Evolutionary conservation across 257 asterid species (phyloP).

Genomic region (Anisodus acutangulus): DNA sequence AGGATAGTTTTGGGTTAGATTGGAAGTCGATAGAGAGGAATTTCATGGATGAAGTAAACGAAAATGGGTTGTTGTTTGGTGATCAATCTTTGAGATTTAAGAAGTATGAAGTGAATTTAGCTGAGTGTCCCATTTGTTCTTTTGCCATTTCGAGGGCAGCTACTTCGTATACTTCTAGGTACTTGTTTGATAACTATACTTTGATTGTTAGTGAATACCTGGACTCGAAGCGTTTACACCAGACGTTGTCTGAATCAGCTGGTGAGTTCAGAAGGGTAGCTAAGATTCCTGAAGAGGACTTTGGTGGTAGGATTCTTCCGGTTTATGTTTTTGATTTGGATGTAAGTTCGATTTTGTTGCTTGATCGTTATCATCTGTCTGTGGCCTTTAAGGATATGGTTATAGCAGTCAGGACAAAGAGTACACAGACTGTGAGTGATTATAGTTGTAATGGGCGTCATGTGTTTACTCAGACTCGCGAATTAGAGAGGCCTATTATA

Average conservation of each 20-base stretch:
- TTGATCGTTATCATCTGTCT: conserved; percentile 88
- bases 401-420: conserved; percentile 83
- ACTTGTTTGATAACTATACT: conserved; percentile 91
- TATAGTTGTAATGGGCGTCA: conserved; percentile 84
- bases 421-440: conserved; percentile 87
- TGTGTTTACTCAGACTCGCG: conserved; percentile 79
- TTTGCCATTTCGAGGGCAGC: conserved; percentile 82
- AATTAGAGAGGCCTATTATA: conserved; percentile 83
- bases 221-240: conserved; percentile 86
- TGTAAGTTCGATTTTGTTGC: conserved; percentile 56
- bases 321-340: conserved; percentile 90
- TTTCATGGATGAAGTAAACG: conserved; percentile 65
- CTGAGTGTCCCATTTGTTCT: conserved; percentile 81
- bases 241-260: conserved; percentile 62
- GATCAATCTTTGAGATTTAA: conserved; percentile 79
- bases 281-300: conserved; percentile 72
- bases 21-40: conserved; percentile 70
- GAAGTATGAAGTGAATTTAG: conserved; percentile 66
- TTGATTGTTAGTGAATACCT: conserved; percentile 94
- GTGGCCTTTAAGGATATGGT: conserved; percentile 96
- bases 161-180: conserved; percentile 86
- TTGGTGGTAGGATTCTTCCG: conserved; percentile 70
- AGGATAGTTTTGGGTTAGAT: conserved; percentile 60
- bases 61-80: conserved; percentile 62
- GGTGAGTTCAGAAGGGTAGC: conserved; percentile 76